Base-by-base conservation (phyloP, 176 grass and related monocot species). In the Ananas comosus region DNA sequence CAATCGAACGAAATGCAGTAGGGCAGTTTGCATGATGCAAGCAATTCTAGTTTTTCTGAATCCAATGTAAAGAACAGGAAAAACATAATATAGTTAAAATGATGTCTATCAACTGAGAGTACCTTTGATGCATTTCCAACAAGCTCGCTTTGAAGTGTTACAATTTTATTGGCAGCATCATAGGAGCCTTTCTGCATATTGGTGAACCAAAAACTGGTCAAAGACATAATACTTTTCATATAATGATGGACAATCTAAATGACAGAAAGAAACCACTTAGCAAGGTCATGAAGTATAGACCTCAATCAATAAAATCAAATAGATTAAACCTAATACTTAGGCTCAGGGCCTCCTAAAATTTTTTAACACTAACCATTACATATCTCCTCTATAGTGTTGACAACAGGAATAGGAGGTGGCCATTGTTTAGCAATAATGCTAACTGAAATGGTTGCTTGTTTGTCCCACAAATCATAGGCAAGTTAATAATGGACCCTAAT, bases 41-140 rank as follows among this genome's bases (percentile, higher is more conserved):
- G 29, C 29, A 33, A 33, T 5, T 33, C 2, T 33, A 33, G 29
- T 59, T 59, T 54, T 54, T 16, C 14, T 59, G 54, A 18, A 59
- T 59, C 16, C n/a, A 59, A 19, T 17, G 19, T 0, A 18, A 17
- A 59, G n/a, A 17, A 12, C n/a, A 7, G 19, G 16, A 9, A 6
- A 17, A 21, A 19, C 19, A 14, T 59, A 59, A 59, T 17, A 17
- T 12, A 59, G 6, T 59, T 9, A 17, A 18, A 16, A 59, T 59
- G 54, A 33, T 33, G 29, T 4, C 54, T 59, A 59, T n/a, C 12
- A 54, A 48, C 17, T 9, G 49, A 5, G 3, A 66, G 53, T 96
- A 96, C 92, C 92, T 96, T 96, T 50, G 86, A 85, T 49, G 86
- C 88, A 69, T 96, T 91, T 5, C 92, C 92, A 28, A 96, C 76